Evolutionary conservation across 2,329 filamentous ascomycete genomes (phyloP).

Genomic region (Penicillium hesseltinei): DNA sequence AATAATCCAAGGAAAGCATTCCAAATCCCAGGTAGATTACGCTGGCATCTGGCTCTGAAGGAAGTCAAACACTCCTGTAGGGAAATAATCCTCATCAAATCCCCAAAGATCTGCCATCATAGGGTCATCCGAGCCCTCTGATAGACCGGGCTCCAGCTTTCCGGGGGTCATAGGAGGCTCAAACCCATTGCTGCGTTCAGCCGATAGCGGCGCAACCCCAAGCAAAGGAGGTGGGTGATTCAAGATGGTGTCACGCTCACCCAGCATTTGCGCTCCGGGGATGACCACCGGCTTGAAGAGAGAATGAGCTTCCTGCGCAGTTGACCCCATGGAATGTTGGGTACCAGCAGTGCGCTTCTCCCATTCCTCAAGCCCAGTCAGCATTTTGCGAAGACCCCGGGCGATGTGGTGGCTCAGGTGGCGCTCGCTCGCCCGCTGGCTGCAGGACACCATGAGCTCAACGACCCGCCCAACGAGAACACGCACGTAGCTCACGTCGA

Average conservation of each 20-base stretch:
- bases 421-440: conserved; percentile 40
- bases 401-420: conserved; percentile 43
- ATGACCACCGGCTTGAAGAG: conserved; percentile 40
- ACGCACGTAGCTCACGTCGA: conserved; percentile 39
- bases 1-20: neutral
- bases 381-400: conserved; percentile 40
- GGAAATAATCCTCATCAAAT: conserved; percentile 43
- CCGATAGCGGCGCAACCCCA: conserved; percentile 40
- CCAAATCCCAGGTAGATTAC: conserved; percentile 14
- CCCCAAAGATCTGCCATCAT: conserved; percentile 45
- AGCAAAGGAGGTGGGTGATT: conserved; percentile 37
- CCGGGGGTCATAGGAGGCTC: conserved; percentile 13
- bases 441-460: conserved; percentile 41
- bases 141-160: conserved; percentile 34
- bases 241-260: conserved; percentile 38
- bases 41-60: conserved; percentile 44
- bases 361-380: conserved; percentile 41
- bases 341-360: conserved; percentile 32
- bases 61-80: conserved; percentile 44
- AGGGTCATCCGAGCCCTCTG: conserved; percentile 39
- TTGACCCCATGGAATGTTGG: conserved; percentile 24
- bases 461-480: conserved; percentile 35
- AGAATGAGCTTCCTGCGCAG: conserved; percentile 28
- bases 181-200: conserved; percentile 37
- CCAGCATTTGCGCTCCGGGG: conserved; percentile 37